Base-by-base conservation (phyloP, 176 grass and related monocot genomes). In the Eragrostis curvula region DNA sequence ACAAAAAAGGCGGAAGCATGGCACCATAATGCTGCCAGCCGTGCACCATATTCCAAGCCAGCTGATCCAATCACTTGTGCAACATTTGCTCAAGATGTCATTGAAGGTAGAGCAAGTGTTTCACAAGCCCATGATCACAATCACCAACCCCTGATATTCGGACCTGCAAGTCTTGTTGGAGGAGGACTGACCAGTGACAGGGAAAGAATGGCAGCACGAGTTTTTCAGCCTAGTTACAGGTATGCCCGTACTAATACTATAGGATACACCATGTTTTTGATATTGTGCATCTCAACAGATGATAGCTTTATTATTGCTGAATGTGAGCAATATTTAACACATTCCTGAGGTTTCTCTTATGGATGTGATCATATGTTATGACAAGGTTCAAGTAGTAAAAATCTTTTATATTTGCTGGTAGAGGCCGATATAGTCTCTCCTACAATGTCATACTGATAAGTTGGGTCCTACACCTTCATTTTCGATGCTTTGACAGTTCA, bases 191-290 rank as follows among this genome's bases (percentile, higher is more conserved):
- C 88, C 61, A 93, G 72, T 36, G 93, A 96, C 77, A 93, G 92
- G 75, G 96, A 96, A 76, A 85, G 85, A 78, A 89, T 90, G 77
- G 80, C 85, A 14, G 96, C 93, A 71, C 93, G 90, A 87, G 96
- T 96, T 84, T 99, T 98, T 76, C 96, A 99, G 86, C 96, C 96
- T 47, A 75, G 91, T 82, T 88, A 92, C 83, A 99, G 96, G 96
- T 99, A 87, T 51, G 49, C 18, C 49, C 36, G 43, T 43, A 55
- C n/a, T 60, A 77, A 25, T 63, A 7, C 75, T 25, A 7, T 49
- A 28, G 62, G 32, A 50, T 58, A 21, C 9, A 58, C 21, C 72
- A 90, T 84, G 0, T 68, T 72, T 64, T 64, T 1, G 5, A 20
- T 69, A 3, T 1, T n/a, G 14, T 45, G 29, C 62, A 30, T 64